Base-by-base conservation (phyloP, 2,329 filamentous ascomycete species). In the Colletotrichum agaves region DNA sequence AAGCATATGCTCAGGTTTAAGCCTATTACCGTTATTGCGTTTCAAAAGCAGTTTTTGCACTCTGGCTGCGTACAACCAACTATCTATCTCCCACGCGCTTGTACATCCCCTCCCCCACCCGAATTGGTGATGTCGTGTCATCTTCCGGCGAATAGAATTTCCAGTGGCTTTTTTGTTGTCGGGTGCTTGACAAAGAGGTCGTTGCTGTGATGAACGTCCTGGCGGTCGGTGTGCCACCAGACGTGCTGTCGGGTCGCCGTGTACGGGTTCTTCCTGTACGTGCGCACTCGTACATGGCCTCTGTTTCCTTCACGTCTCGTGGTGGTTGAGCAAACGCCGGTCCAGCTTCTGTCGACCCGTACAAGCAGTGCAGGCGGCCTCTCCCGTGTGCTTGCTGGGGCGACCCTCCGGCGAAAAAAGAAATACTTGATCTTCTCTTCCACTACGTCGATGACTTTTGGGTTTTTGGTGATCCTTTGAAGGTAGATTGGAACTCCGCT, bases 121-220 rank as follows among this genome's bases (percentile, higher is more conserved):
- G 74, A 80, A 0, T 77, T 76, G 35, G 82, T 78, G 3, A 82
- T 78, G 23, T 75, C 8, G 81, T 66, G 31, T 82, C 78, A 41
- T 83, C 78, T 0, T 74, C 73, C 2, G 80, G 74, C 1, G 80
- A 79, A 21, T 74, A 71, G 31, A 80, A 78, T 4, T 74, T 71
- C 79, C 79, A 81, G 19, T 72, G 62, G 19, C 77, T 63, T 7
- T 72, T 56, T 4, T 76, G n/a, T 77, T 0, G 74, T 74, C 0
- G 78, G 79, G 55, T 80, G 79, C 2, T 72, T 71, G 12, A 72
- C 75, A 71, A 78, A 84, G 17, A 85, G 70, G 57, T 86, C 84
- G 8, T 49, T 63, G n/a, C 27, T 58, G 13, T 23, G 50, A 12
- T 47, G 19, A 2, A 37, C 43, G 3, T 57, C 31, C 11, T 46